These are phyloP conservation scores for Reutealis trisperma DNA, from an alignment of 345 rosid species.

Conservation along the genomic window DNA sequence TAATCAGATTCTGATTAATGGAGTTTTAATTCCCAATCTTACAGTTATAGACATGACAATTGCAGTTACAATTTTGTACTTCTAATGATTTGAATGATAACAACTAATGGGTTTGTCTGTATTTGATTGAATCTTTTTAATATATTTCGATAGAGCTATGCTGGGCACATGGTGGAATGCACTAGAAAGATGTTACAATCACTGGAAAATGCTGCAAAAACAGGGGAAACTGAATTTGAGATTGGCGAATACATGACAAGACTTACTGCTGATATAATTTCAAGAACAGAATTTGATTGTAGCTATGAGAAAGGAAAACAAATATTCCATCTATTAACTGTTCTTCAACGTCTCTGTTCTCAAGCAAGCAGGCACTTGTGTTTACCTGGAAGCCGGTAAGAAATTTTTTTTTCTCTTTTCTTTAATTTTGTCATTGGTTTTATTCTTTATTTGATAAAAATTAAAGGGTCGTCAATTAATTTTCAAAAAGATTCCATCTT, in stretches of 20 bases:
- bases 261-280: constrained; percentile 84
- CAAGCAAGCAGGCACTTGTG: constrained; percentile 82
- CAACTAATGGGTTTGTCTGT: too few relatives aligned
- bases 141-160: constrained; percentile 51
- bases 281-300: constrained; percentile 79
- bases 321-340: constrained; percentile 63
- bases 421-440: neutral
- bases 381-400: constrained; percentile 89
- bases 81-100: too few relatives aligned
- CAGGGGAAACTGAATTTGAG: constrained; percentile 72
- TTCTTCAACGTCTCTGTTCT: constrained; percentile 69
- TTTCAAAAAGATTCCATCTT: neutral
- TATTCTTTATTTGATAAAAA: neutral
- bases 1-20: too few relatives aligned
- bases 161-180: constrained; percentile 84
- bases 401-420: neutral
- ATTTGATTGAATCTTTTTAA: too few relatives aligned
- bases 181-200: constrained; percentile 58
- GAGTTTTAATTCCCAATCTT: neutral
- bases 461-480: neutral
- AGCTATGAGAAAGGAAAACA: constrained; percentile 81
- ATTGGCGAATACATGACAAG: constrained; percentile 71
- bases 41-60: too few relatives aligned
- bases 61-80: too few relatives aligned
- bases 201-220: constrained; percentile 43